Evolutionary conservation across 2,329 filamentous ascomycete genomes (phyloP), one percentile per base, ranked within the genome.

Genomic region (Xylaria sp.): DNA sequence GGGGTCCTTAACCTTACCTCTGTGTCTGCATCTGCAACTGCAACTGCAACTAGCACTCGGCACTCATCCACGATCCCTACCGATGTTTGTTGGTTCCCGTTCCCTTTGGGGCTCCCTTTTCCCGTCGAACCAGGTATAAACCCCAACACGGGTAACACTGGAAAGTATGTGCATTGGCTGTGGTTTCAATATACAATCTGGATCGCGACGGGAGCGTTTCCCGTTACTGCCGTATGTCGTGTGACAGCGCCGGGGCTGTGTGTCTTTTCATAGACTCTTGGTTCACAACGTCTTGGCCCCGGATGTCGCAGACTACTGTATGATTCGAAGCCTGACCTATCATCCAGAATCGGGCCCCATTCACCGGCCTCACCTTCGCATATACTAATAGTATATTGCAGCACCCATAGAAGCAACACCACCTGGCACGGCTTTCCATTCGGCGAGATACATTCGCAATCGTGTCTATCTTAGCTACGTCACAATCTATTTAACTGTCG

Each of bases 171-270:
- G 23, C 44, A 57, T 62, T 37, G 50, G 51, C n/a, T 10, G 37
- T 48, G 15, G 61, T 65, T 55, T 67, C 61, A 51, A 37, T 23
- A 8, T 57, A 25, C 15, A 41, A 13, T 28, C n/a, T 56, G 48
- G 34, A 55, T 37, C 37, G 51, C 34, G n/a, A 55, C 66, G 41
- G 58, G 52, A 25, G 44, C 37, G 41, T 52, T 61, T 20, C 37
- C 39, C 20, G 52, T 50, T 48, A 52, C 41, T 62, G 46, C 66
- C 66, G 50, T 8, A 58, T 68, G 56, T 46, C 41, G 69, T 71
- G 59, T 55, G 41, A 69, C 62, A 18, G 10, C 44, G 18, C 50
- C 54, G 44, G 51, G 18, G 34, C 41, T 44, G 48, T 15, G 50
- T 64, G 28, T 51, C 59, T 55, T 66, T 60, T 60, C 56, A 34